Evolutionary conservation across 805 yeast species (phyloP), one percentile per base, ranked within the genome.

Genomic region (Naumovozyma baii): DNA sequence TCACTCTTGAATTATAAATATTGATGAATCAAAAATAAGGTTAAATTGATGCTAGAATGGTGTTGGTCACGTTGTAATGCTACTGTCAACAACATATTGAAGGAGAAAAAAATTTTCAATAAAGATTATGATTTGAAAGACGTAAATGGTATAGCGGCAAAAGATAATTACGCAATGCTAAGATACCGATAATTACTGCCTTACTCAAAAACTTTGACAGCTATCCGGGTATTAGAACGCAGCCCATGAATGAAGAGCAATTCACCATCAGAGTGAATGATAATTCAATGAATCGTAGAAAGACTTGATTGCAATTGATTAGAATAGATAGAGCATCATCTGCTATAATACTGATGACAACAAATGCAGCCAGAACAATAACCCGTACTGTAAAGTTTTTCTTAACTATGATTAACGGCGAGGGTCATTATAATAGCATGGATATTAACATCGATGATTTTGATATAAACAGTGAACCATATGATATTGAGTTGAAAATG

Each of bases 221-320:
- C 34, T 66, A 62, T 43, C 72, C 72, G 18, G 56, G 67, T 32
- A 70, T 67, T 3, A 55, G 66, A 36, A 67, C 72, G 0, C 67
- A 64, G 18, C 62, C 67, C n/a, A 67, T 64, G 58, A 59, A 55
- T 40, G 41, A 64, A 30, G 50, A 56, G 16, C 42, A 49, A 40
- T 45, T 63, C 53, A 55, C 50, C 40, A 35, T 37, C 25, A 34
- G 47, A 47, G 47, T 64, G 50, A 60, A 60, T 37, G 36, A 39
- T 25, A 50, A 46, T 33, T 36, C 56, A 15, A 40, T 48, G 8
- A 31, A 39, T 5, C 57, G 57, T 37, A 49, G 63, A 33, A 47
- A 45, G 20, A 44, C 45, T 22, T 45, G 47, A 34, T 42, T 45
- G 4, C 63, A 58, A 38, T 46, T 53, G 41, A 18, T 33, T 42